Evolutionary conservation across 1,139 yeast species (phyloP).

Genomic region (Saccharomyces uvarum): DNA sequence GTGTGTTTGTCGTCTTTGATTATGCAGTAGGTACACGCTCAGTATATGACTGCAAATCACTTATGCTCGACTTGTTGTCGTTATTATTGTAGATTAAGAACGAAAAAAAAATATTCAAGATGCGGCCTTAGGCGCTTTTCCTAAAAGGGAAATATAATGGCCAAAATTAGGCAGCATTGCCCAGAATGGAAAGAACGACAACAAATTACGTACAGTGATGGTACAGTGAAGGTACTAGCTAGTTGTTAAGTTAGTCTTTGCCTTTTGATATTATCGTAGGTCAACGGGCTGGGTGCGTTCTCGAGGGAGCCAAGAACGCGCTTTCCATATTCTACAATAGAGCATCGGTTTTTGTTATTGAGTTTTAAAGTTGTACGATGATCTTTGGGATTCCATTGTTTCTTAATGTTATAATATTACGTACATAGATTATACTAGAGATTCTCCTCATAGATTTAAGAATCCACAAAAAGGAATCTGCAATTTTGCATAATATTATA

Average conservation of each 20-base stretch:
- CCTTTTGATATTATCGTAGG: not conserved
- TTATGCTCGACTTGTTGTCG: not conserved
- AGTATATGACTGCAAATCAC: not conserved
- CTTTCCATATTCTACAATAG: too few species aligned
- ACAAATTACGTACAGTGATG: not conserved
- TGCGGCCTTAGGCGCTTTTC: not conserved
- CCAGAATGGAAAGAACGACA: not conserved
- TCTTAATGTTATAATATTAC: too few species aligned
- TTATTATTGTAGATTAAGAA: conserved; percentile 1
- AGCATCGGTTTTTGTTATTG: too few species aligned
- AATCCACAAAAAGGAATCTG: too few species aligned
- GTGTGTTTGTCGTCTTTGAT: not conserved
- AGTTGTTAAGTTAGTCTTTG: not conserved
- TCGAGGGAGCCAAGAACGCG: too few species aligned
- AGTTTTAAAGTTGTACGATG: too few species aligned
- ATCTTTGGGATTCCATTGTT: too few species aligned
- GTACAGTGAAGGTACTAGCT: not conserved
- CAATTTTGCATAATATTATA: too few species aligned
- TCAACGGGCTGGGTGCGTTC: too few species aligned
- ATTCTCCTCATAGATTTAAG: too few species aligned
- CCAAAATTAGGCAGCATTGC: not conserved
- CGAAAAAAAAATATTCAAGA: not conserved
- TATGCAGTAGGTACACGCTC: not conserved
- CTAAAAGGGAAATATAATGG: not conserved
- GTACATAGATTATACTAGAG: too few species aligned